Base-by-base conservation (phyloP, 225 moss, liverwort and hornwort species). In the Physcomitrellopsis africana region DNA sequence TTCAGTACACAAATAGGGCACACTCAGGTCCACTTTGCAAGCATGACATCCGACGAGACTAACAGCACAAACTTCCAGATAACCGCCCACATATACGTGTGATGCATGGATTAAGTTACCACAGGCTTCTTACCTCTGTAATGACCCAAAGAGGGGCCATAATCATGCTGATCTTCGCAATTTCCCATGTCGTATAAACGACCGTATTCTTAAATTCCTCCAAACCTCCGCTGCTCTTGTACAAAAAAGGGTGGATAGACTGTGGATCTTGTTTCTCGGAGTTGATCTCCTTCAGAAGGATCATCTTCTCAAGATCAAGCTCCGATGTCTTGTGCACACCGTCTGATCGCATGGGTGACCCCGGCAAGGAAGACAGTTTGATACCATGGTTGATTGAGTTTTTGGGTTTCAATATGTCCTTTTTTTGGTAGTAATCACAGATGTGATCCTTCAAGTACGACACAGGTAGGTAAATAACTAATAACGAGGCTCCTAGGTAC, bases 131-230 rank as follows among this genome's bases (percentile, higher is more conserved):
- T 81, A 96, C 96, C 93, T 97, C 96, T 10, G 96, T 94, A 51
- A 94, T 46, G 44, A 97, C 83, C 96, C 94, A 97, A 44, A 97
- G 63, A 55, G 96, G 96, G 62, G 94, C 92, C 85, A 97, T 86
- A 32, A 85, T 67, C 80, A 93, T 75, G 49, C 94, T 82, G 60
- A 84, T 91, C 79, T 82, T 89, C 9, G 83, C 90, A 23, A 97
- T 86, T 63, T 97, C 94, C 94, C 92, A 90, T 9, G 87, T 76
- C 14, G 85, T 77, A 65, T 89, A 60, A 54, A 70, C 74, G 17
- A 80, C 43, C 2, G 67, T 29, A 17, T 79, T 80, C 75, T 81
- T 89, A 41, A 83, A 32, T 23, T 73, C 24, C 53, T 75, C 77
- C 7, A 65, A 42, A 55, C 15, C 5, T 53, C 61, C 87, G 73